Evolutionary conservation across 352 stramenopile genomes (phyloP), one percentile per base, ranked within the genome.

Genomic region (Pythium dissimile): DNA sequence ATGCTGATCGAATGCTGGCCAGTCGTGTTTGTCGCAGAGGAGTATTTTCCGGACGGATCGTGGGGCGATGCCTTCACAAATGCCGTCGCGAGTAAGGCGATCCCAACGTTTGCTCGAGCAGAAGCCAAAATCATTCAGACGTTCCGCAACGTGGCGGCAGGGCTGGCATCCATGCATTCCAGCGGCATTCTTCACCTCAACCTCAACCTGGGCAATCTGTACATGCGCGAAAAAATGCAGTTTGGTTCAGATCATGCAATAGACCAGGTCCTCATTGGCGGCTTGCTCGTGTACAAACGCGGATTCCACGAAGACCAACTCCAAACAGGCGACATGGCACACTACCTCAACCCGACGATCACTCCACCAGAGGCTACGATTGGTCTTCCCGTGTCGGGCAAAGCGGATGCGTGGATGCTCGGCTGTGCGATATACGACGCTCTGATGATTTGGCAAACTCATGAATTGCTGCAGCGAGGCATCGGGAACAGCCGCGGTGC

Each of bases 391-490:
- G 46, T 86, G 16, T 75, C 72, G 1, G 42, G 57, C 1, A 90
- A 90, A 71, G 48, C 66, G 0, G 78, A 90, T 20, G 65, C 62
- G 0, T 90, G 77, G 77, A 88, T 89, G 80, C 54, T 90, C 2
- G 80, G 80, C 0, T 86, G 78, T 42, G 65, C 69, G 2, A 38
- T 90, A 0, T 86, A 66, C 10, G 74, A 86, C 18, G 71, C 75
- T 30, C 54, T 90, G 9, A 64, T 81, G 57, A 64, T 82, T 20
- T 89, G 73, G 73, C 72, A 90, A 28, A 51, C 18, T 1, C 47
- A 66, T 10, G 71, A 88, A 44, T 47, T 88, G 9, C 18, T 31
- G 5, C 4, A 39, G 15, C 31, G 13, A 42, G 34, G 53, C 6
- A 42, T 54, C 16, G 8, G 32, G 9, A 16, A 42, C 18, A 28